Conservation (phyloP, 1,284 basidiomycete genomes). For the Takashimella tepidaria region DNA sequence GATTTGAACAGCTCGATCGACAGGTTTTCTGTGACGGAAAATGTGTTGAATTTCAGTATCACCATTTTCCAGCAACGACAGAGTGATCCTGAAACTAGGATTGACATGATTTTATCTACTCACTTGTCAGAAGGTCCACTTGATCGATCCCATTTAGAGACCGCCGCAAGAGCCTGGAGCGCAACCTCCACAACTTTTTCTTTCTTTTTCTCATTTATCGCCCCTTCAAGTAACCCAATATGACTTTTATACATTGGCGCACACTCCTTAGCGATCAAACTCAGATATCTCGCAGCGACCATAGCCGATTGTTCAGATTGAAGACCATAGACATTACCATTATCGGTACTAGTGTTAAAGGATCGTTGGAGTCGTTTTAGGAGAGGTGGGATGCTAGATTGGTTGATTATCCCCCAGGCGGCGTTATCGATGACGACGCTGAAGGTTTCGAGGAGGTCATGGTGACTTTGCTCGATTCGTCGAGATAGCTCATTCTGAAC, state of each 20-base stretch:
- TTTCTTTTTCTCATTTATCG: slow-evolving; percentile 63
- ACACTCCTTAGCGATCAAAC: slow-evolving; percentile 68
- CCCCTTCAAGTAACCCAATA: slow-evolving; percentile 65
- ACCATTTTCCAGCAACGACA: too few relatives aligned
- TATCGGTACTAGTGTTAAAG: slow-evolving; percentile 3
- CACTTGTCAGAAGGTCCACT: slow-evolving; percentile 63
- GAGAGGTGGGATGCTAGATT: slow-evolving; percentile 76
- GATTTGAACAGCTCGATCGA: slow-evolving; percentile 62
- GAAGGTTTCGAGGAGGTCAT: slow-evolving; percentile 65
- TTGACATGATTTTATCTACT: too few relatives aligned
- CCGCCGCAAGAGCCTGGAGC: slow-evolving; percentile 67
- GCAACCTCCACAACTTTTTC: slow-evolving; percentile 60
- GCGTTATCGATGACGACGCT: slow-evolving; percentile 65
- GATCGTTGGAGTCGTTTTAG: slow-evolving; percentile 55
- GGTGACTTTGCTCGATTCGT: slow-evolving; percentile 65
- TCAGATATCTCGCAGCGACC: slow-evolving; percentile 43
- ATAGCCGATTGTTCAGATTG: slow-evolving; percentile 15
- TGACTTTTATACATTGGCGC: slow-evolving; percentile 71
- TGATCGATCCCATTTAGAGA: slow-evolving; percentile 58
- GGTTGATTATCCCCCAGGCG: slow-evolving; percentile 71
- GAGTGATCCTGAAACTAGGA: too few relatives aligned
- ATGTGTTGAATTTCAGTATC: too few relatives aligned
- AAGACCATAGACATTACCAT: too few relatives aligned
- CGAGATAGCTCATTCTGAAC: slow-evolving; percentile 67
- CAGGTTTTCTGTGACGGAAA: slow-evolving; percentile 39